phyloP scores from a whole-genome alignment of 352 stramenopile species.

The Globisporangium cylindrosporum region DNA sequence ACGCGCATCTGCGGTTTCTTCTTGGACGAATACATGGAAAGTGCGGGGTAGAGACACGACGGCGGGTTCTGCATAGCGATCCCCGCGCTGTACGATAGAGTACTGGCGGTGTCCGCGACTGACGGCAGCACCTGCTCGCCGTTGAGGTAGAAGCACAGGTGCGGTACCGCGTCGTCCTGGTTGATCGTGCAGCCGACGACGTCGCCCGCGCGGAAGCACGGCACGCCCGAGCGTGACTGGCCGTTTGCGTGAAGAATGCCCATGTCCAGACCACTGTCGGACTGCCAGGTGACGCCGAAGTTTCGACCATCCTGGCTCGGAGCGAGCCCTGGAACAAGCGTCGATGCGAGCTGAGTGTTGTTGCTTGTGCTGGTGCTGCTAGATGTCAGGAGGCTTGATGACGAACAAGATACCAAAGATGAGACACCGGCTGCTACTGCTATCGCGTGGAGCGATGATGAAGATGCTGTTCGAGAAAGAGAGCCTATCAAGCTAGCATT shows the following conservation, averaged over 20 bases:
- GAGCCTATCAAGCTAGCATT: neutral
- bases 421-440: neutral
- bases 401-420: neutral
- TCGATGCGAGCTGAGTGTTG: neutral
- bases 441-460: neutral
- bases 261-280: slow-evolving; percentile 69
- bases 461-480: neutral
- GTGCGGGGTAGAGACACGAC: slow-evolving; percentile 59
- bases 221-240: slow-evolving; percentile 57
- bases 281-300: slow-evolving; percentile 76
- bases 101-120: neutral
- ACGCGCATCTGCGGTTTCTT: slow-evolving; percentile 70
- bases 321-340: slow-evolving; percentile 58
- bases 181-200: slow-evolving; percentile 75
- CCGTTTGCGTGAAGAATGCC: slow-evolving; percentile 73
- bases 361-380: slow-evolving; percentile 2
- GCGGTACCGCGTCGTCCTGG: slow-evolving; percentile 63
- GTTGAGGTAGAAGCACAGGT: slow-evolving; percentile 75
- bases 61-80: slow-evolving; percentile 56
- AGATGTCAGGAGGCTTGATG: neutral
- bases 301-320: slow-evolving; percentile 47
- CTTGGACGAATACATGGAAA: slow-evolving; percentile 77
- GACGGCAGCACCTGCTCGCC: slow-evolving; percentile 60
- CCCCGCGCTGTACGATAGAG: slow-evolving; percentile 15
- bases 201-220: slow-evolving; percentile 64